A percentile compares a stretch with the other conserved stretches of the same genome.
These are phyloP conservation scores for Populus pruinosa DNA, from an alignment of 345 rosid genomes.

Conservation along the genomic window DNA sequence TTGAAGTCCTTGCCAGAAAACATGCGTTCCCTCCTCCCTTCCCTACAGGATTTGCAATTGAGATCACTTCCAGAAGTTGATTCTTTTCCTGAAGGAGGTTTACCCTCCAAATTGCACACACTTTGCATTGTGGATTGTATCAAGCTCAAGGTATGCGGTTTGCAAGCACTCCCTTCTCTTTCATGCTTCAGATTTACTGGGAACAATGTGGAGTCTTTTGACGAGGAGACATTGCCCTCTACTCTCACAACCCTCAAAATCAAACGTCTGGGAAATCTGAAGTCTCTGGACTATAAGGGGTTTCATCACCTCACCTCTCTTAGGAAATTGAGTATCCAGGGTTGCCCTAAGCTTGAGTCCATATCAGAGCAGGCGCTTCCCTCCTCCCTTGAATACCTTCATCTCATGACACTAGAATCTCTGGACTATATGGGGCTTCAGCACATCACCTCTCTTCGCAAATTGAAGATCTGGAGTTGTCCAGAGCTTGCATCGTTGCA, in stretches of 20 bases:
- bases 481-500: neutral
- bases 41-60: slow-evolving; percentile 9
- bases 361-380: neutral
- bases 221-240: slow-evolving; percentile 7
- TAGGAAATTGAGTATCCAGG: neutral
- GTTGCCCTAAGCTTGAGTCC: slow-evolving; percentile 9
- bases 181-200: neutral
- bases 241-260: neutral
- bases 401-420: neutral
- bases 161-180: slow-evolving; percentile 12
- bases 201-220: slow-evolving; percentile 8
- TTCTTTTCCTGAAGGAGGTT: slow-evolving; percentile 1
- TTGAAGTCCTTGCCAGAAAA: slow-evolving; percentile 8
- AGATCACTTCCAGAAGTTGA: slow-evolving; percentile 6
- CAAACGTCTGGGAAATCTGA: neutral
- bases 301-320: slow-evolving; percentile 2
- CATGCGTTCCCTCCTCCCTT: slow-evolving; percentile 8
- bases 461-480: neutral
- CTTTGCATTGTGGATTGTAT: neutral
- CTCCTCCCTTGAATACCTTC: neutral
- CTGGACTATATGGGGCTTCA: neutral
- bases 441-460: neutral
- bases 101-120: slow-evolving; percentile 3
- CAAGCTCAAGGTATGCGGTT: slow-evolving; percentile 4
- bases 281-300: neutral